phyloP scores from a whole-genome alignment of 768 basidiomycete species.

The Psilocybe sp. region DNA sequence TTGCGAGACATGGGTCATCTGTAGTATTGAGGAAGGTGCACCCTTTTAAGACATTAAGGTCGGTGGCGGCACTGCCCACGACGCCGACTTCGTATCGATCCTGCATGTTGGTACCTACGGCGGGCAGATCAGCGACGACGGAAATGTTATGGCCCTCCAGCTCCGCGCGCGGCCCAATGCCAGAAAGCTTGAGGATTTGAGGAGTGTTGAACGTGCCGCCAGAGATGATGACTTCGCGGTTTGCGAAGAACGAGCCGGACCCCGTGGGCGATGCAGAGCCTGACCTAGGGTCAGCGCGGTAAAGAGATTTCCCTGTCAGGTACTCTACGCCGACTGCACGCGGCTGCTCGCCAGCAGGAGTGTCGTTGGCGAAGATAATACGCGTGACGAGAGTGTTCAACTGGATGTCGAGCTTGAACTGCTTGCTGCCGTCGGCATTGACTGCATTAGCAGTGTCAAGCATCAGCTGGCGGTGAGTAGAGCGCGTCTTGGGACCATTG shows the following conservation, averaged over 20 bases:
- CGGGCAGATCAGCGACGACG: constrained; percentile 43
- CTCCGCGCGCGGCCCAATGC: constrained; percentile 50
- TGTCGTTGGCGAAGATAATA: constrained; percentile 44
- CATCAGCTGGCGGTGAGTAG: constrained; percentile 1
- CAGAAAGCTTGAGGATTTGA: constrained; percentile 48
- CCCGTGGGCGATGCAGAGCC: constrained; percentile 11
- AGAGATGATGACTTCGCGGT: constrained; percentile 54
- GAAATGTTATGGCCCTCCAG: constrained; percentile 38
- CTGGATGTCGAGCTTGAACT: constrained; percentile 53
- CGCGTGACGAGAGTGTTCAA: constrained; percentile 57
- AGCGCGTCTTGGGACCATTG: constrained; percentile 3
- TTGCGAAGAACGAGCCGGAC: constrained; percentile 41
- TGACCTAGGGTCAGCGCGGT: constrained; percentile 1
- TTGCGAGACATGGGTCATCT: constrained; percentile 1
- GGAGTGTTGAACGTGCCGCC: constrained; percentile 49
- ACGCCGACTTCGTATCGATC: constrained; percentile 24
- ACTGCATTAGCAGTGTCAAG: neutral
- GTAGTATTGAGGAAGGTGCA: constrained; percentile 5
- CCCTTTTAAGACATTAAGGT: neutral
- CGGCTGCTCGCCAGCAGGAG: constrained; percentile 37
- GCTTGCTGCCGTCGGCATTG: neutral
- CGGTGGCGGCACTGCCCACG: neutral
- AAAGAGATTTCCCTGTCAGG: neutral
- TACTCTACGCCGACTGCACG: constrained; percentile 36
- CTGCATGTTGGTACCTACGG: constrained; percentile 55